Conservation (phyloP, 352 stramenopile species). For the Globisporangium apiculatum region DNA sequence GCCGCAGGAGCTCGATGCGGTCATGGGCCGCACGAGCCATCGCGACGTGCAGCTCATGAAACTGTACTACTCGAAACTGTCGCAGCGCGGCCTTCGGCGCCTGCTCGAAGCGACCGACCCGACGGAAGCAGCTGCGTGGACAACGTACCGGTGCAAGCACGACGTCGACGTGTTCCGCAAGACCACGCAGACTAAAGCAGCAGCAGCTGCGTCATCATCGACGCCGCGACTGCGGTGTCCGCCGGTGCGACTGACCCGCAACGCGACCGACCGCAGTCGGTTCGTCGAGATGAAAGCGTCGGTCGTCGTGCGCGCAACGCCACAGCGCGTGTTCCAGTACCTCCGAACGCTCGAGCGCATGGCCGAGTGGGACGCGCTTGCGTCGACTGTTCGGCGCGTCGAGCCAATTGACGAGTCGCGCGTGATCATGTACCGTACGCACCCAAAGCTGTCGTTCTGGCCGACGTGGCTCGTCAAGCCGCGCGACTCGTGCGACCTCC, state of each 20-base stretch:
- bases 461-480: slow-evolving; percentile 74
- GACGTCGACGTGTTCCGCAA: slow-evolving; percentile 37
- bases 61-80: slow-evolving; percentile 63
- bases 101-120: slow-evolving; percentile 37
- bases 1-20: slow-evolving; percentile 40
- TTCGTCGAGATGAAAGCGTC: slow-evolving; percentile 75
- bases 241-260: neutral
- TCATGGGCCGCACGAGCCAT: slow-evolving; percentile 54
- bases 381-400: slow-evolving; percentile 33
- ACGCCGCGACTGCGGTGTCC: no score
- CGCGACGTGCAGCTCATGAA: slow-evolving; percentile 69
- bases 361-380: slow-evolving; percentile 28
- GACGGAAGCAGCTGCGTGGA: slow-evolving; percentile 32
- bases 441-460: slow-evolving; percentile 69
- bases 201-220: no score
- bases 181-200: neutral
- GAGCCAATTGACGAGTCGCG: slow-evolving; percentile 61
- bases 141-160: slow-evolving; percentile 31
- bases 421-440: slow-evolving; percentile 61
- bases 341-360: slow-evolving; percentile 38
- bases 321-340: slow-evolving; percentile 51
- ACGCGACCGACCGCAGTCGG: slow-evolving; percentile 22
- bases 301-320: slow-evolving; percentile 36
- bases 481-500: slow-evolving; percentile 72
- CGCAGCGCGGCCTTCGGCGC: slow-evolving; percentile 43